phyloP scores from a whole-genome alignment of 2,329 filamentous ascomycete species.

The Macrophomina pseudophaseolina region DNA sequence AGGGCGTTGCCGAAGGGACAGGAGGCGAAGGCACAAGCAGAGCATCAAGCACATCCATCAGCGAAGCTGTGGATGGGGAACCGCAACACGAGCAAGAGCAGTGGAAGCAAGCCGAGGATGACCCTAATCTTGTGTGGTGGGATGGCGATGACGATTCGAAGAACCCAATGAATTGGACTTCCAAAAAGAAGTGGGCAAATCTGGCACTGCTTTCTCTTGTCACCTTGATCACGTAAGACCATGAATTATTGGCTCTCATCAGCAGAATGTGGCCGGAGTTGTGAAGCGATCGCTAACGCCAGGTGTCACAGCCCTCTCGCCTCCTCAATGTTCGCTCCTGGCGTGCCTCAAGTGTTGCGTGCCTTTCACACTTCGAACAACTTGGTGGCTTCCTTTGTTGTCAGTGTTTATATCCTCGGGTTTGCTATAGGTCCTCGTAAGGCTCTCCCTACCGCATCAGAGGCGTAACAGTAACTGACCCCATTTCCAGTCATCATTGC shows the following conservation, averaged over 20 bases:
- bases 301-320: constrained; percentile 37
- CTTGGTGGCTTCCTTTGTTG: constrained; percentile 42
- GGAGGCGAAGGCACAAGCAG: constrained; percentile 4
- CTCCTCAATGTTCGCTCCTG: constrained; percentile 43
- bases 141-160: constrained; percentile 36
- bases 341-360: constrained; percentile 37
- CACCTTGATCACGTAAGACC: constrained; percentile 43
- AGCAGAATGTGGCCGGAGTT: no score
- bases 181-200: constrained; percentile 44
- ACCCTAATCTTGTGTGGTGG: constrained; percentile 22
- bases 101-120: background rate
- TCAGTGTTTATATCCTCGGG: constrained; percentile 46
- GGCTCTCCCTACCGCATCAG: background rate
- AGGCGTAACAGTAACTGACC: constrained; percentile 44
- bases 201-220: constrained; percentile 40
- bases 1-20: background rate
- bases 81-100: constrained; percentile 5
- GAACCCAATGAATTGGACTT: constrained; percentile 47
- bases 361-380: constrained; percentile 40
- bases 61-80: background rate
- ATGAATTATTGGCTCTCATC: background rate
- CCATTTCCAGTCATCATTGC: constrained; percentile 47
- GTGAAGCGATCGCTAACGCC: background rate
- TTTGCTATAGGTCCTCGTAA: constrained; percentile 43
- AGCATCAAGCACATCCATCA: constrained; percentile 1